A percentile compares a stretch with the other conserved stretches of the same genome.
These are phyloP conservation scores for Trametes cubensis DNA, from an alignment of 768 basidiomycete genomes.

Conservation along the genomic window DNA sequence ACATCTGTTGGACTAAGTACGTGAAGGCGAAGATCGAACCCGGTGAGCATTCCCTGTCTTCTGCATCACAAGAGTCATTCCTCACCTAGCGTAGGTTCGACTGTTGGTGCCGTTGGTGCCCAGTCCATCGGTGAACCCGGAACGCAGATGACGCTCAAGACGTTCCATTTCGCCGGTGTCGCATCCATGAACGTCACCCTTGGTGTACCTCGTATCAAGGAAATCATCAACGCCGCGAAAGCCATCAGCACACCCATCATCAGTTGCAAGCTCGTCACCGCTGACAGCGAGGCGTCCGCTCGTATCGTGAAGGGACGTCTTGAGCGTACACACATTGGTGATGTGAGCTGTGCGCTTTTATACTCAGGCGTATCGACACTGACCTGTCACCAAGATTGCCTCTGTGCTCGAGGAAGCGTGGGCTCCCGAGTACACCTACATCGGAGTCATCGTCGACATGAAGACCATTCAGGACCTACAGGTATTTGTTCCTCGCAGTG, in stretches of 20 bases:
- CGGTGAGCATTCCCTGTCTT: constrained; percentile 45
- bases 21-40: constrained; percentile 97
- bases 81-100: constrained; percentile 68
- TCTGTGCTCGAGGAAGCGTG: constrained; percentile 94
- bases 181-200: constrained; percentile 99
- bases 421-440: constrained; percentile 90
- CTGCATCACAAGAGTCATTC: background rate
- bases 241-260: constrained; percentile 97
- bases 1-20: constrained; percentile 90
- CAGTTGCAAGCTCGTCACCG: constrained; percentile 88
- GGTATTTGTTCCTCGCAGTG: constrained; percentile 42
- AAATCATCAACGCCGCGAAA: constrained; percentile 99
- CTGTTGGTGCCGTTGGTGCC: constrained; percentile 97
- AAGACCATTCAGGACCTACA: constrained; percentile 89
- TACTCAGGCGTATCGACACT: background rate
- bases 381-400: constrained; percentile 61
- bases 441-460: constrained; percentile 89
- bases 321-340: constrained; percentile 93
- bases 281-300: constrained; percentile 88
- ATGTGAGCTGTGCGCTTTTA: constrained; percentile 55
- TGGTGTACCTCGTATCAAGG: constrained; percentile 99
- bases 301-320: constrained; percentile 96
- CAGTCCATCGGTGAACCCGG: constrained; percentile 99
- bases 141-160: constrained; percentile 99
- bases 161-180: constrained; percentile 99